phyloP scores from a whole-genome alignment of 1,139 yeast genomes.

The Pichia sp. region DNA sequence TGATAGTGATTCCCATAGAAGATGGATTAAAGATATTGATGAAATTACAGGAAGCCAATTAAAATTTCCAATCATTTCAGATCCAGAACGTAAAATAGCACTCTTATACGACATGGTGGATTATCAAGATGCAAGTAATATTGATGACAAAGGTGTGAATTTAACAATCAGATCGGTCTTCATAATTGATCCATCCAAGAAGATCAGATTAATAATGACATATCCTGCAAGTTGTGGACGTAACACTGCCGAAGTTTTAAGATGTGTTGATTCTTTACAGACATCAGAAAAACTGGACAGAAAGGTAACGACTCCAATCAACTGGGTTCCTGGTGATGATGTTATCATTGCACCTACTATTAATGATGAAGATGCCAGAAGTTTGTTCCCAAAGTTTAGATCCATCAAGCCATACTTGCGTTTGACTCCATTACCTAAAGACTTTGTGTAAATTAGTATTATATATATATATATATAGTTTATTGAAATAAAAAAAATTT shows the following conservation, averaged over 20 bases:
- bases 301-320: slow-evolving; percentile 74
- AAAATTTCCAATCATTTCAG: slow-evolving; percentile 76
- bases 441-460: neutral
- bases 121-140: slow-evolving; percentile 54
- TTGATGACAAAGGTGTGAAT: slow-evolving; percentile 53
- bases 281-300: slow-evolving; percentile 50
- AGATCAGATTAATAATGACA: slow-evolving; percentile 61
- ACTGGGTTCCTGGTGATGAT: slow-evolving; percentile 85
- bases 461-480: too few species aligned
- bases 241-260: slow-evolving; percentile 79
- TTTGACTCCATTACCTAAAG: slow-evolving; percentile 34
- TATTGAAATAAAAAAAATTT: neutral
- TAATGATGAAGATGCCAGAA: slow-evolving; percentile 64
- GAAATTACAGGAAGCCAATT: slow-evolving; percentile 64
- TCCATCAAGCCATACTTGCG: slow-evolving; percentile 73
- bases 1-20: slow-evolving; percentile 60
- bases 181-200: slow-evolving; percentile 74
- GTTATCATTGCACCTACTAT: slow-evolving; percentile 75
- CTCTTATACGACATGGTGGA: slow-evolving; percentile 72
- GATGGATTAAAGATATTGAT: slow-evolving; percentile 80
- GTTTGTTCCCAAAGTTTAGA: slow-evolving; percentile 68
- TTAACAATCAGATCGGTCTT: slow-evolving; percentile 77
- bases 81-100: slow-evolving; percentile 64
- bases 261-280: slow-evolving; percentile 77
- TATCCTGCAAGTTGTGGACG: slow-evolving; percentile 87